Base-by-base conservation (phyloP, 1,284 basidiomycete species). In the Fomitopsis schrenkii region DNA sequence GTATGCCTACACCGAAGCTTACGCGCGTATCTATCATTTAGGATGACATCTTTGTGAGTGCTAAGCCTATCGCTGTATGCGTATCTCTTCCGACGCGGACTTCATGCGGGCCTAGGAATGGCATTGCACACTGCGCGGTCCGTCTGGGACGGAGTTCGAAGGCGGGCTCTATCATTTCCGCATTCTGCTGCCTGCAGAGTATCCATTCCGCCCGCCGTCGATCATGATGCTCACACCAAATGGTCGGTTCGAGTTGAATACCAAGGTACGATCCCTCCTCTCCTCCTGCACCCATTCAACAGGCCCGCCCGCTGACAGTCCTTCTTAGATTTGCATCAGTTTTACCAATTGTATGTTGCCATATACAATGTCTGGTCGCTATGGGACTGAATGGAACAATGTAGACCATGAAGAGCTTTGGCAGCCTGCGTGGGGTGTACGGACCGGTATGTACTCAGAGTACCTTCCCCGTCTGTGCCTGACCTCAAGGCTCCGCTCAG, bases 391-490 rank as follows among this genome's bases (percentile, higher is more conserved):
- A 64, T 36, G 10, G 22, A 57, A 42, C 17, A 61, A 55, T 59
- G 52, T 69, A 91, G 90, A 92, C 78, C 91, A 93, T 65, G 91
- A 93, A 76, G 92, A 95, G 68, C 79, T 91, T 48, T 98, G 96
- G 96, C 95, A 97, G 75, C 96, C 96, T 36, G 95, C 96, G 14
- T 98, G 96, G 96, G 96, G 96, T 60, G 93, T 98, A 30, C 85
- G 96, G 62, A 98, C 96, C 62, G 94, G 94, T 87, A 64, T 41
- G 53, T 42, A 45, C 22, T 40, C 56, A 44, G 30, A 44, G 41
- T 62, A 66, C 38, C 59, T 15, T 17, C 15, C 33, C 17, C 7
- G 17, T 19, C 19, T 17, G 35, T 59, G 58, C 66, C 38, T 41
- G 22, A 50, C 36, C 19, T 9, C 33, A 42, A 33, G 38, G 22